Conservation (phyloP, 352 stramenopile genomes). For the Globisporangium apiculatum region DNA sequence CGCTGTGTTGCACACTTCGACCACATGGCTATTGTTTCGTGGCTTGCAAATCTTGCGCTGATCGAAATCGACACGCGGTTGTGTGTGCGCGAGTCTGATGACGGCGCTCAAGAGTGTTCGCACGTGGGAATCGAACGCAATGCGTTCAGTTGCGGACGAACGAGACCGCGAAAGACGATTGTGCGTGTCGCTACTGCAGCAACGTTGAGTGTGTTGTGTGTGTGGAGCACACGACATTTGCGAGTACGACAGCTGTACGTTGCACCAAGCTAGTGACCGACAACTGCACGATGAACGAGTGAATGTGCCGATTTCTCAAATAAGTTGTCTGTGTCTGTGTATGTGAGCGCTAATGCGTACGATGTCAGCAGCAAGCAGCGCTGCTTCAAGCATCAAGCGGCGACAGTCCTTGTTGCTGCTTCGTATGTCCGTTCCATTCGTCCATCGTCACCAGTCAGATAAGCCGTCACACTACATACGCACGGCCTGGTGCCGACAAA, state of each 20-base stretch:
- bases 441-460: neutral
- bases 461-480: neutral
- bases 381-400: too few species aligned
- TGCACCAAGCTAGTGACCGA: neutral
- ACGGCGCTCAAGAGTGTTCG: neutral
- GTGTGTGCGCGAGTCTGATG: neutral
- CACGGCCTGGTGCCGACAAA: neutral
- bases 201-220: too few species aligned
- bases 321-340: constrained; percentile 8
- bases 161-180: neutral
- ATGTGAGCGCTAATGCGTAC: neutral
- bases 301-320: constrained; percentile 1
- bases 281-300: neutral
- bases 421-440: neutral
- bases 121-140: neutral
- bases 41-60: too few species aligned
- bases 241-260: too few species aligned
- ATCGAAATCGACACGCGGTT: too few species aligned
- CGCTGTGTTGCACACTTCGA: too few species aligned
- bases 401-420: neutral
- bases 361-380: neutral
- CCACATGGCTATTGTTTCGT: too few species aligned
- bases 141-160: neutral
- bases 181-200: neutral
- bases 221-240: too few species aligned